Conservation (phyloP, 176 grass and related monocot genomes). For the Musa troglodytarum region DNA sequence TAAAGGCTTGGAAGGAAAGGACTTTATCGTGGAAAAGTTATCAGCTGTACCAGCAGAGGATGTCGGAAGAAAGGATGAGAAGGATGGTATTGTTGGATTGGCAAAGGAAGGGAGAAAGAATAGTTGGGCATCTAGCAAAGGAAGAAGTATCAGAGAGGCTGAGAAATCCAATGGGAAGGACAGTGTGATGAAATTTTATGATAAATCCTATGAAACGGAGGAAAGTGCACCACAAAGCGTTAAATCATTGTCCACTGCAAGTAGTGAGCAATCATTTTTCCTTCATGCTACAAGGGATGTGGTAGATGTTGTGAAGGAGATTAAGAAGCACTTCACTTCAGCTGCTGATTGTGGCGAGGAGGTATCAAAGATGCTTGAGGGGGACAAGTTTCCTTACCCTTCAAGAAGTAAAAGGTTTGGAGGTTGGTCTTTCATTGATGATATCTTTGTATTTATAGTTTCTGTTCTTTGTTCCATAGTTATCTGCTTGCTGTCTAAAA, state of each 20-base stretch:
- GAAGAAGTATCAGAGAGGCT: slow-evolving; percentile 24
- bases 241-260: slow-evolving; percentile 29
- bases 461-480: background rate
- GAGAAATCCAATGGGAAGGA: slow-evolving; percentile 24
- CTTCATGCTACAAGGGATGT: slow-evolving; percentile 43
- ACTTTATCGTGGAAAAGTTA: background rate
- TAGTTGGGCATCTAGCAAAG: slow-evolving; percentile 5
- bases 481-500: background rate
- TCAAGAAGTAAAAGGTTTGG: slow-evolving; percentile 40
- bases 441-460: background rate
- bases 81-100: background rate
- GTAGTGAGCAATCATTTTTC: slow-evolving; percentile 30
- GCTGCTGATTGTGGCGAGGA: slow-evolving; percentile 38
- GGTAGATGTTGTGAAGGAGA: slow-evolving; percentile 38
- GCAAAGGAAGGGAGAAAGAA: slow-evolving; percentile 23
- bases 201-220: slow-evolving; percentile 13
- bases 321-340: slow-evolving; percentile 50
- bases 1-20: background rate
- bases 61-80: slow-evolving; percentile 12
- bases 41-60: background rate
- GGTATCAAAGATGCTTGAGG: slow-evolving; percentile 67
- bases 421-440: slow-evolving; percentile 57
- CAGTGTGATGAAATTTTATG: slow-evolving; percentile 36
- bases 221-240: slow-evolving; percentile 14
- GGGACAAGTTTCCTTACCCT: slow-evolving; percentile 43